phyloP scores from a whole-genome alignment of 164 flowering plant species.

The Stephania japonica region DNA sequence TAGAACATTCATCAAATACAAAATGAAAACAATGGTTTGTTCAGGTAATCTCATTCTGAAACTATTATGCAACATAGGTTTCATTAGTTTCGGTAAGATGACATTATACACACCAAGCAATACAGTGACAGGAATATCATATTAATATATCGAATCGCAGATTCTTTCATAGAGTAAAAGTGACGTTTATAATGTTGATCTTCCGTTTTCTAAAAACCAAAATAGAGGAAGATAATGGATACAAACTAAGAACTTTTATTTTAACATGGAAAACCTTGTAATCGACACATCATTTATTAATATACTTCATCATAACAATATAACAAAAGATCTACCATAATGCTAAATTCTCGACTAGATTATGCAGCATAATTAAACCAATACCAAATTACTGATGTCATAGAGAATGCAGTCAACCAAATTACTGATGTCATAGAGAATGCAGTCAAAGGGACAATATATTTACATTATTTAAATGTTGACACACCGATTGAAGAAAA shows the following conservation, averaged over 20 bases:
- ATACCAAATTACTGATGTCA: too few species aligned
- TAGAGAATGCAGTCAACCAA: too few species aligned
- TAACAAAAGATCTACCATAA: not conserved
- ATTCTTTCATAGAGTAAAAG: not conserved
- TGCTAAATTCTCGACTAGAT: not conserved
- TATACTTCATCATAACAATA: too few species aligned
- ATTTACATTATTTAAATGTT: not conserved
- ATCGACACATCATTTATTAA: too few species aligned
- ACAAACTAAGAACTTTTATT: too few species aligned
- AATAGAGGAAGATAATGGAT: not conserved
- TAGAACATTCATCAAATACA: not conserved
- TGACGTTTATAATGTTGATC: not conserved
- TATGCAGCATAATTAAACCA: not conserved
- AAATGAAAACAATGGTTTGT: conserved; percentile 2
- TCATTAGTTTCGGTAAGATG: not conserved
- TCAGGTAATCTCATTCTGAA: not conserved
- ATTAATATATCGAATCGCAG: not conserved
- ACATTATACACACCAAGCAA: too few species aligned
- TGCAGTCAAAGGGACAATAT: not conserved
- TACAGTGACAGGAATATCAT: too few species aligned
- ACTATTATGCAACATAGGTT: not conserved
- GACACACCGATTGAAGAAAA: not conserved
- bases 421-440: too few species aligned
- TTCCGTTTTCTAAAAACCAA: not conserved
- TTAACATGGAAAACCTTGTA: too few species aligned